These are phyloP conservation scores for Cadophora gregata DNA, from an alignment of 2,329 filamentous ascomycete species.

Conservation along the genomic window DNA sequence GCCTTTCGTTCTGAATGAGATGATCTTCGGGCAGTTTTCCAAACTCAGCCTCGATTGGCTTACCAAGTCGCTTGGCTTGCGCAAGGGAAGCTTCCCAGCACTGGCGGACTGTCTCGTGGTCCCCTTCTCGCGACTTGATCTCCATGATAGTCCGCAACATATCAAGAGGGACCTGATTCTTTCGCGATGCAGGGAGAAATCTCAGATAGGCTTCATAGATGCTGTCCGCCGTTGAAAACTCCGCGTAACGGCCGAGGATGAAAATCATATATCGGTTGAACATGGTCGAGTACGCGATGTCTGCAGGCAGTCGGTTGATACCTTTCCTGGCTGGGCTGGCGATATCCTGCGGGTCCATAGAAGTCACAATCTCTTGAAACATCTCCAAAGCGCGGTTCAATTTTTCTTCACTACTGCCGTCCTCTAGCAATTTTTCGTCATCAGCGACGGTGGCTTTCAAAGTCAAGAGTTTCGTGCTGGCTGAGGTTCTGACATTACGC, in stretches of 20 bases:
- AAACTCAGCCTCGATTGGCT: conserved; percentile 34
- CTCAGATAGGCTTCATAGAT: conserved; percentile 61
- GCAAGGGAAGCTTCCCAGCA: conserved; percentile 70
- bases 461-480: conserved; percentile 51
- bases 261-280: conserved; percentile 63
- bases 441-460: conserved; percentile 43
- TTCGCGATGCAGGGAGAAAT: conserved; percentile 47
- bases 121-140: conserved; percentile 61
- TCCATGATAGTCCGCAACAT: conserved; percentile 73
- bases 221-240: conserved; percentile 59
- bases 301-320: conserved; percentile 29
- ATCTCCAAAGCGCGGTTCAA: conserved; percentile 37
- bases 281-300: conserved; percentile 39
- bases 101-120: conserved; percentile 64
- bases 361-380: conserved; percentile 36
- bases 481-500: conserved; percentile 47
- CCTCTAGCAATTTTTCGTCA: conserved; percentile 32
- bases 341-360: conserved; percentile 39
- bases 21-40: conserved; percentile 11
- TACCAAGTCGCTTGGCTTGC: conserved; percentile 54
- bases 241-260: conserved; percentile 58
- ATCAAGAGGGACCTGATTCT: conserved; percentile 53
- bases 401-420: conserved; percentile 33
- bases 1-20: conserved; percentile 18
- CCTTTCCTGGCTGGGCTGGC: conserved; percentile 38